A percentile compares a stretch with the other conserved stretches of the same genome.
Evolutionary conservation across 2,329 filamentous ascomycete species (phyloP).

Genomic region (Microdochium trichocladiopsis): DNA sequence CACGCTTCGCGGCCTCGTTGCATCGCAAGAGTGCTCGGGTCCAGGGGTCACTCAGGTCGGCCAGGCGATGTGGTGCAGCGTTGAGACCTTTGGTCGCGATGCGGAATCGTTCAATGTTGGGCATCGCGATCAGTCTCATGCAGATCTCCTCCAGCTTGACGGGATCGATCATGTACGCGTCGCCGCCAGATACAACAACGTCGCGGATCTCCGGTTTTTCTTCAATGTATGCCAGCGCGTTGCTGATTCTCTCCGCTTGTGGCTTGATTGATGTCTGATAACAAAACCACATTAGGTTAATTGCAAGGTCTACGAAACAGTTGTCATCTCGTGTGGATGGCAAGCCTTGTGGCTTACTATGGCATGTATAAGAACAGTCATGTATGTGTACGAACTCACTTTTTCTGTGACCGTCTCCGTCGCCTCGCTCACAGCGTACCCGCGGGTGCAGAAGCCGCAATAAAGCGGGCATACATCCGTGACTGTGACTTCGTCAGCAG

Average conservation of each 20-base stretch:
- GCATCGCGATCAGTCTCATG: constrained; percentile 45
- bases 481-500: too few relatives aligned
- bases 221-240: constrained; percentile 49
- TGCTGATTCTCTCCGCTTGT: constrained; percentile 39
- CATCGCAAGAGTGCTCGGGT: constrained; percentile 42
- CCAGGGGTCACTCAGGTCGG: constrained; percentile 47
- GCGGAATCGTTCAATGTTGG: constrained; percentile 51
- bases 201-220: constrained; percentile 41
- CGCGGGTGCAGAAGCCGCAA: constrained; percentile 56
- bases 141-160: constrained; percentile 47
- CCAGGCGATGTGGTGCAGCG: constrained; percentile 47
- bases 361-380: too few relatives aligned
- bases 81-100: constrained; percentile 57
- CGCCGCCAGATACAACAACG: constrained; percentile 57
- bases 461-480: constrained; percentile 14
- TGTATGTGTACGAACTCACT: too few relatives aligned
- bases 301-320: too few relatives aligned
- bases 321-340: too few relatives aligned
- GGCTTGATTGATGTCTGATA: constrained; percentile 29
- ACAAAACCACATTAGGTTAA: background rate
- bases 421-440: constrained; percentile 48
- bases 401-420: constrained; percentile 37
- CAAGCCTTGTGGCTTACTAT: too few relatives aligned
- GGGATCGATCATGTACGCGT: constrained; percentile 49
- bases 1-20: constrained; percentile 37